These are phyloP conservation scores for Gonapodya prolifera DNA, from an alignment of 192 early-diverging fungal species.

Conservation along the genomic window DNA sequence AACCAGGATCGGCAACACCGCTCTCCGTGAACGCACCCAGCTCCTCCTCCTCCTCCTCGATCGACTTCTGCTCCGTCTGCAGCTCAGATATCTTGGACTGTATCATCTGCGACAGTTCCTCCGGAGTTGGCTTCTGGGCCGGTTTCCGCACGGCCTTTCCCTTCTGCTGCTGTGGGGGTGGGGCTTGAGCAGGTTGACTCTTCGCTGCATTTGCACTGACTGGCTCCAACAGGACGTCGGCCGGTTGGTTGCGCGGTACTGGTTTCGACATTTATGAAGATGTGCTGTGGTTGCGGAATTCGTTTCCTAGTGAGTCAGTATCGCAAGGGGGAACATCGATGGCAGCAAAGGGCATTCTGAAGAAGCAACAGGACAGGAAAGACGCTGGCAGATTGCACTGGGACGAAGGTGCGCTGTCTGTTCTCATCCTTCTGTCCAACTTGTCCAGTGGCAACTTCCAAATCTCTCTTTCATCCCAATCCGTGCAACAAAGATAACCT, in stretches of 20 bases:
- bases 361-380: not conserved
- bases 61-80: constrained; percentile 25
- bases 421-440: too few relatives aligned
- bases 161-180: not conserved
- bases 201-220: too few relatives aligned
- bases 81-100: constrained; percentile 42
- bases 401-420: too few relatives aligned
- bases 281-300: too few relatives aligned
- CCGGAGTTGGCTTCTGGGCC: constrained; percentile 15
- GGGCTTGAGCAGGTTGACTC: too few relatives aligned
- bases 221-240: too few relatives aligned
- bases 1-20: not conserved
- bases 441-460: too few relatives aligned
- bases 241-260: too few relatives aligned
- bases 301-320: too few relatives aligned
- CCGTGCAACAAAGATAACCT: constrained; percentile 96
- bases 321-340: too few relatives aligned
- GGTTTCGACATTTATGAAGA: too few relatives aligned
- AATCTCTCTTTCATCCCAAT: too few relatives aligned
- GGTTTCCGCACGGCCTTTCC: not conserved
- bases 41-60: constrained; percentile 45
- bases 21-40: constrained; percentile 24
- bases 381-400: not conserved
- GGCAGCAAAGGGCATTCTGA: not conserved
- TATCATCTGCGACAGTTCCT: constrained; percentile 38